These are phyloP conservation scores for Marasmius fiardii DNA, from an alignment of 1,284 basidiomycete genomes.

Conservation along the genomic window DNA sequence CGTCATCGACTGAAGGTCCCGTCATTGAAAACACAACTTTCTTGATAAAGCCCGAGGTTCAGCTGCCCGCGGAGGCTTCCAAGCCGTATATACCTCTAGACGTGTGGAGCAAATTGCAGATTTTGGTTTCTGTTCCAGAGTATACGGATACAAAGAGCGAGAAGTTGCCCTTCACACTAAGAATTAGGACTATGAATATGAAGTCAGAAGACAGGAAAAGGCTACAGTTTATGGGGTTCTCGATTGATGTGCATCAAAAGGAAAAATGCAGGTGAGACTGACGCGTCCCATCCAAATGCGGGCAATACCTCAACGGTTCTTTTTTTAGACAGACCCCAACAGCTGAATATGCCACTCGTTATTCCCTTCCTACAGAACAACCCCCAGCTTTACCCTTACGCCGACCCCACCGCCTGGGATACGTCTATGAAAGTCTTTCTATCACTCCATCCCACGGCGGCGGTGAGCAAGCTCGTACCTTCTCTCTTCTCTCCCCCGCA, in stretches of 20 bases:
- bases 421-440: conserved; percentile 53
- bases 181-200: conserved; percentile 56
- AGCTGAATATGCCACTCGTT: conserved; percentile 37
- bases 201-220: conserved; percentile 41
- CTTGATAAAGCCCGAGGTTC: conserved; percentile 32
- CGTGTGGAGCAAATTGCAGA: conserved; percentile 56
- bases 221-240: conserved; percentile 53
- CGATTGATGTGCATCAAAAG: conserved; percentile 53
- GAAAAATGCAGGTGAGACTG: conserved; percentile 60
- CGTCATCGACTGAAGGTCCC: conserved; percentile 16
- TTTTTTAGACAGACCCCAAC: conserved; percentile 36
- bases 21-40: not conserved
- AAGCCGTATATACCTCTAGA: conserved; percentile 42
- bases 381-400: conserved; percentile 60
- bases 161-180: conserved; percentile 50
- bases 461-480: conserved; percentile 32
- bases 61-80: conserved; percentile 10
- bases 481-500: conserved; percentile 49
- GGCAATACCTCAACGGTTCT: not conserved
- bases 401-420: conserved; percentile 45
- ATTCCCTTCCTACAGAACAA: conserved; percentile 59
- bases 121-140: conserved; percentile 59
- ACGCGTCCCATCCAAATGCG: not conserved
- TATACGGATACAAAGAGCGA: conserved; percentile 43
- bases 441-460: conserved; percentile 24